Evolutionary conservation across 2,329 filamentous ascomycete species (phyloP), one percentile per base, ranked within the genome.

Genomic region (Chrysosporium keratinophilum): DNA sequence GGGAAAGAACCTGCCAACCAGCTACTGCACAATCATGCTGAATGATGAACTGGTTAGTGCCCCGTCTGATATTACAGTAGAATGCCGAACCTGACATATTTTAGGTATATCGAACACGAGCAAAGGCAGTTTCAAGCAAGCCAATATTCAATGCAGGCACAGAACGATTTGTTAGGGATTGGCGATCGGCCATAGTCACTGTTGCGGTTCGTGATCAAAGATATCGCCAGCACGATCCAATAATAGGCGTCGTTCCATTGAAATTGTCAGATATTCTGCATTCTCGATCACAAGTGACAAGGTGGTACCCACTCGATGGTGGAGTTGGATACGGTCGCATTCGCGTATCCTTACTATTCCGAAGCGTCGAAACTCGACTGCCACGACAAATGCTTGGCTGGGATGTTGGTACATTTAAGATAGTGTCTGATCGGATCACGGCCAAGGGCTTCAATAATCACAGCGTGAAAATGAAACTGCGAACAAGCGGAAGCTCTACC

Each of bases 141-240:
- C 93, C 93, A 1, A 96, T 97, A 59, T 97, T 95, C 78, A 96
- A 97, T 62, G 90, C 93, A 2, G 91, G 91, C 56, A 96, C 90
- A 0, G 93, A 98, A 65, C 81, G 85, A 11, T 97, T 97, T 62
- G 75, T 97, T 31, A 84, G 91, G 19, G 91, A 98, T 65, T 98
- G 93, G 93, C 80, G 88, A 58, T 93, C 87, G 15, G 79, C 81
- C 44, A 86, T 96, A 54, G 78, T 95, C 52, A 96, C 90, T 0
- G 78, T 97, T 48, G 87, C 88, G 0, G 89, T 96, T 14, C 85
- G 93, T 23, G 91, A 97, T 66, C 83, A 86, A 10, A 82, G 91
- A 34, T 87, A 96, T 68, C 80, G 91, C 52, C 84, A 98, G 70
- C 91, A 97, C 62, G 93, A 97, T 60, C 91, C 93, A 0, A 88